phyloP scores from a whole-genome alignment of 2,329 filamentous ascomycete genomes.

The Gnomoniopsis sp. region DNA sequence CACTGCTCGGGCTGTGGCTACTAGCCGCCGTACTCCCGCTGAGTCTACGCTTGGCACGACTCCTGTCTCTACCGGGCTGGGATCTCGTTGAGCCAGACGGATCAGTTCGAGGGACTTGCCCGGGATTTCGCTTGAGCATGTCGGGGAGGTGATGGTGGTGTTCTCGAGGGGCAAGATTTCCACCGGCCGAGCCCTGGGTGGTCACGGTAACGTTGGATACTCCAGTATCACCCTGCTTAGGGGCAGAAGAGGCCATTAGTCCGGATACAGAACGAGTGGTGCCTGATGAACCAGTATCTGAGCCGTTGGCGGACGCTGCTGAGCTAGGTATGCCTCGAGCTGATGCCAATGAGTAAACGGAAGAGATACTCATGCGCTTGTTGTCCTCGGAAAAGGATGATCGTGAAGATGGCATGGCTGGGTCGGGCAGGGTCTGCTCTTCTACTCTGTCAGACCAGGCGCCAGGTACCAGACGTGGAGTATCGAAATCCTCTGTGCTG shows the following conservation, averaged over 20 bases:
- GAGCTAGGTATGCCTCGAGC: slow-evolving; percentile 51
- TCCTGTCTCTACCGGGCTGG: slow-evolving; percentile 56
- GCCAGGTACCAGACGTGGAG: slow-evolving; percentile 40
- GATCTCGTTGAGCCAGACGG: slow-evolving; percentile 31
- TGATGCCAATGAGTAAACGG: slow-evolving; percentile 67
- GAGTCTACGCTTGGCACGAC: slow-evolving; percentile 69
- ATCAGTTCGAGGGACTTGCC: slow-evolving; percentile 26
- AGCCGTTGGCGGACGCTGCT: slow-evolving; percentile 49
- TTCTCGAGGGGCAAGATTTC: slow-evolving; percentile 44
- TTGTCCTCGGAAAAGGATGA: slow-evolving; percentile 50
- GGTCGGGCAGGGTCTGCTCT: slow-evolving; percentile 42
- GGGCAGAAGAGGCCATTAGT: slow-evolving; percentile 42
- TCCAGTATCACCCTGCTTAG: slow-evolving; percentile 48
- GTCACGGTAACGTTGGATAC: slow-evolving; percentile 52
- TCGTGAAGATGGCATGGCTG: slow-evolving; percentile 38
- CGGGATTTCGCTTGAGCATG: slow-evolving; percentile 38
- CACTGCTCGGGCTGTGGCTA: slow-evolving; percentile 75
- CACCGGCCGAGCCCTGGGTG: slow-evolving; percentile 43
- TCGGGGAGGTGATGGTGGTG: slow-evolving; percentile 41
- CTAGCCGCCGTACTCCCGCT: slow-evolving; percentile 80
- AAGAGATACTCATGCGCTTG: slow-evolving; percentile 71
- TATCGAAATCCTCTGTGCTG: slow-evolving; percentile 41
- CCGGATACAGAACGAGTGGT: slow-evolving; percentile 40
- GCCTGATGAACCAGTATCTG: slow-evolving; percentile 40
- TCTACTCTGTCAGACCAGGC: slow-evolving; percentile 27